Evolutionary conservation across 2,329 filamentous ascomycete species (phyloP), one percentile per base, ranked within the genome.

Genomic region (Fusarium devonianum): DNA sequence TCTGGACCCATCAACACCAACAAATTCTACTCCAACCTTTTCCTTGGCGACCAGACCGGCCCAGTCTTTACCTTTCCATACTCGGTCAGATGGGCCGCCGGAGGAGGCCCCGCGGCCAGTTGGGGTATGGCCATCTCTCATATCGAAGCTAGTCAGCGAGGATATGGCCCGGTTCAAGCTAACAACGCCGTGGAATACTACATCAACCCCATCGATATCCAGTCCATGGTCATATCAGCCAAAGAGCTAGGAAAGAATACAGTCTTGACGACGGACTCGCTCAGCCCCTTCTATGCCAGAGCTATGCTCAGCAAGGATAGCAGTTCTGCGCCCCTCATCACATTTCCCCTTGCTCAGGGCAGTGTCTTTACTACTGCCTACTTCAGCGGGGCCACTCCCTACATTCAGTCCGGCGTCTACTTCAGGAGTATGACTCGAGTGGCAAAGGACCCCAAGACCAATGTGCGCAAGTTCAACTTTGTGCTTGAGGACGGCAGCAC

Each of bases 331-430:
- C 81, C 87, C 1, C 77, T 81, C 1, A 80, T 97, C 14, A 87
- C 83, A 0, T 91, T 96, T 58, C 92, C 92, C 0, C 68, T 97
- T 7, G 85, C 96, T 0, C 93, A 97, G 67, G 94, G 94, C 9
- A 94, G 95, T 85, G 87, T 84, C 0, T 96, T 92, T 63, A 78
- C 96, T 13, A 97, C 92, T 4, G 92, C 80, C 1, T 71, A 88
- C 13, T 97, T 92, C 71, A 79, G 78, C 43, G 84, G 85, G 21
- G 78, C 84, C 0, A 86, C 84, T 7, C 93, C 93, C 1, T 67
- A 86, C 4, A 79, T 97, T 32, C 85, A 92, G 61, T 88, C 86
- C 16, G 85, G 84, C 1, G 81, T 94, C 2, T 88, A 87, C 52
- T 95, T 93, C 75, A 79, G 80, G 48, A 84, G 80, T 13, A 76